Evolutionary conservation across 352 stramenopile genomes (phyloP).

Genomic region (Thraustotheca clavata): DNA sequence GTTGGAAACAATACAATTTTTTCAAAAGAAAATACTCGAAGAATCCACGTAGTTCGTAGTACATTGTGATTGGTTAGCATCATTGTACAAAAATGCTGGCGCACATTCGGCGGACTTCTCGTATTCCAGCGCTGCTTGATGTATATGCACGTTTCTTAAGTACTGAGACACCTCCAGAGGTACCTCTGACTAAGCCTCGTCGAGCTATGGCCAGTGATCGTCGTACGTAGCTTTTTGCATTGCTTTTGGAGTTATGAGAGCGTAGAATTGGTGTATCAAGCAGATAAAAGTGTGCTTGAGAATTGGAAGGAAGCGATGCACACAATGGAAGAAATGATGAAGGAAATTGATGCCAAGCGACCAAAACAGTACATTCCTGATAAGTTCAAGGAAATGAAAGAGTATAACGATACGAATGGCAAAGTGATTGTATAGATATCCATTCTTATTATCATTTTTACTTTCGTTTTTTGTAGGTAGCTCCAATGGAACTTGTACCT

Average conservation of each 20-base stretch:
- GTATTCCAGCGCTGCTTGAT: background rate
- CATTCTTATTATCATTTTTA: background rate
- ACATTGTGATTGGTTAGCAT: background rate
- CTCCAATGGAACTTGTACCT: slow-evolving; percentile 37
- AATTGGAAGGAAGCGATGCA: slow-evolving; percentile 70
- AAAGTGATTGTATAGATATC: slow-evolving; percentile 31
- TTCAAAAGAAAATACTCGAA: background rate
- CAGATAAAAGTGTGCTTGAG: slow-evolving; percentile 24
- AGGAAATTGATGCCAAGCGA: slow-evolving; percentile 75
- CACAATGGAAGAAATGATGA: slow-evolving; percentile 69
- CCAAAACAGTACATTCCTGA: slow-evolving; percentile 82
- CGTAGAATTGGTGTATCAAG: slow-evolving; percentile 6
- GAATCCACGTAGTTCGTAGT: background rate
- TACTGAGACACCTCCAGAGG: background rate
- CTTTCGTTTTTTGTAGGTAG: slow-evolving; percentile 25
- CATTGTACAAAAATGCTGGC: slow-evolving; percentile 5
- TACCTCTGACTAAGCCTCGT: background rate
- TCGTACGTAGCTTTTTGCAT: background rate
- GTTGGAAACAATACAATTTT: background rate
- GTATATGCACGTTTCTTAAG: background rate
- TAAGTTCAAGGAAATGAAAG: slow-evolving; percentile 84
- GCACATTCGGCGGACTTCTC: slow-evolving; percentile 8
- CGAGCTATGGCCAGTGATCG: background rate
- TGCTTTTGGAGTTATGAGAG: background rate
- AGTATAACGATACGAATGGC: slow-evolving; percentile 80